Percentiles rank a stretch among this genome's conserved stretches.
phyloP scores from a whole-genome alignment of 1,284 basidiomycete species.

The Chiua sp. region DNA sequence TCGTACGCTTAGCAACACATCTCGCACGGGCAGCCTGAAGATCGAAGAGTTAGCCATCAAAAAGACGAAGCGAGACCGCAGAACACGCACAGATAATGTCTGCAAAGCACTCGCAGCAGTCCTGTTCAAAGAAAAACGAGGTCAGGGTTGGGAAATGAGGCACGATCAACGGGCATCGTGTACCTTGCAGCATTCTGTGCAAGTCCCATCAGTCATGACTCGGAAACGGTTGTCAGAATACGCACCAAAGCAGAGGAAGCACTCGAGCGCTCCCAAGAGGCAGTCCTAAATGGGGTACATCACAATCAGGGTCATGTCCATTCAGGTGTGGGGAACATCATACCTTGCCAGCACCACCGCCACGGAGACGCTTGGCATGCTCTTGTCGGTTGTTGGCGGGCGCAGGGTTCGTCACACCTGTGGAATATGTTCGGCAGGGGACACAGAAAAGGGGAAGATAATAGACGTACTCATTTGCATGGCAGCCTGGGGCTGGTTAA shows the following conservation, averaged over 20 bases:
- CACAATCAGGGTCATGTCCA: conserved; percentile 4
- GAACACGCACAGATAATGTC: conserved; percentile 36
- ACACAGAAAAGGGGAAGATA: background rate
- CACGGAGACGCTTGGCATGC: conserved; percentile 52
- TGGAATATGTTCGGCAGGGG: background rate
- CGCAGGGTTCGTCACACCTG: conserved; percentile 47
- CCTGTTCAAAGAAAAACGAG: conserved; percentile 18
- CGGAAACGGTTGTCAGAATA: conserved; percentile 5
- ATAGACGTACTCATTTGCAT: conserved; percentile 51
- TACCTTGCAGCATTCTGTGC: conserved; percentile 41
- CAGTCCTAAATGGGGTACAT: conserved; percentile 47
- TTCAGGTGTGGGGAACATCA: background rate
- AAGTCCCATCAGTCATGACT: conserved; percentile 3
- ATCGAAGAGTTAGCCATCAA: background rate
- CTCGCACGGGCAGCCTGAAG: conserved; percentile 39
- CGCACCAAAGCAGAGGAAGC: conserved; percentile 60
- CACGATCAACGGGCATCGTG: background rate
- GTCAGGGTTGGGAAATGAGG: conserved; percentile 9
- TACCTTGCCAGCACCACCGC: conserved; percentile 55
- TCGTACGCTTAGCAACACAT: conserved; percentile 33
- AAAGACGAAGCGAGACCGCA: background rate
- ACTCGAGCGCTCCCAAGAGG: conserved; percentile 50
- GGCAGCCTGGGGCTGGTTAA: conserved; percentile 51
- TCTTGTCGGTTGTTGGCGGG: conserved; percentile 42
- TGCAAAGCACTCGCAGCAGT: conserved; percentile 34